These are phyloP conservation scores for Talaromyces sp. DNA, from an alignment of 2,329 filamentous ascomycete species.

Conservation along the genomic window DNA sequence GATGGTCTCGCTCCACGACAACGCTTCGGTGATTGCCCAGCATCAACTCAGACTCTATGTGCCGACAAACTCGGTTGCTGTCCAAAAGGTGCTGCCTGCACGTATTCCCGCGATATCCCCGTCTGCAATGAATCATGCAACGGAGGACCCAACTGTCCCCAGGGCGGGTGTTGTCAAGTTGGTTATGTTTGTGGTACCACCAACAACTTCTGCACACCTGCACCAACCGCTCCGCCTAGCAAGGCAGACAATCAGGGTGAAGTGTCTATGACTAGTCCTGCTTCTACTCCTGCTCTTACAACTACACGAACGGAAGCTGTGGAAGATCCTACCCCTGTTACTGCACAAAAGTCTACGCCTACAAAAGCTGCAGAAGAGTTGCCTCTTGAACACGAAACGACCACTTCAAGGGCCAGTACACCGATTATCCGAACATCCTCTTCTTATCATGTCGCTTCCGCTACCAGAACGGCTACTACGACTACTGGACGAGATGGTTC, in stretches of 20 bases:
- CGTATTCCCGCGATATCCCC: conserved; percentile 7
- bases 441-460: background rate
- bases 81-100: conserved; percentile 12
- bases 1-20: conserved; percentile 1
- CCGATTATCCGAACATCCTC: background rate
- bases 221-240: background rate
- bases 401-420: background rate
- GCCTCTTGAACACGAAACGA: background rate
- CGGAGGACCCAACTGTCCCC: conserved; percentile 8
- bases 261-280: background rate
- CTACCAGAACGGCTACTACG: background rate
- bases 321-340: background rate
- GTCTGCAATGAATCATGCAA: conserved; percentile 13
- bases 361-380: background rate
- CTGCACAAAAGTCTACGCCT: too few relatives aligned
- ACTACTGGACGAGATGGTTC: background rate
- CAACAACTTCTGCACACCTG: conserved; percentile 14
- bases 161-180: conserved; percentile 13
- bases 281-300: background rate
- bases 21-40: conserved; percentile 7
- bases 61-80: conserved; percentile 13
- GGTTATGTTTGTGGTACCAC: conserved; percentile 12
- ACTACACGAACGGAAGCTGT: background rate
- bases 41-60: conserved; percentile 11
- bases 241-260: background rate